These are phyloP conservation scores for Lactifluus subvellereus DNA, from an alignment of 768 basidiomycete genomes.

Conservation along the genomic window DNA sequence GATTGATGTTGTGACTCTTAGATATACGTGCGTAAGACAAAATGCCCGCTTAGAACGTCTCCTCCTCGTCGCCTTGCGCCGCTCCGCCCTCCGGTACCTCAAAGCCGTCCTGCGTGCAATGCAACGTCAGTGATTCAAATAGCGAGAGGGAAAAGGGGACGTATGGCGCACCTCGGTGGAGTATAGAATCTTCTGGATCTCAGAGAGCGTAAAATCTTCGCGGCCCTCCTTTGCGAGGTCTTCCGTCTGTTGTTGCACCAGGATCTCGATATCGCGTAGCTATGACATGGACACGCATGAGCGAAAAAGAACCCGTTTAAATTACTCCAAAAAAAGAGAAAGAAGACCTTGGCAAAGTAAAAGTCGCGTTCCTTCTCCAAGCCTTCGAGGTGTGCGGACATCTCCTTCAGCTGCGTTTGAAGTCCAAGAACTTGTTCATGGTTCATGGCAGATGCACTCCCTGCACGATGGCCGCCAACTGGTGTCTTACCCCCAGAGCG, in stretches of 20 bases:
- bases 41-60: slow-evolving; percentile 51
- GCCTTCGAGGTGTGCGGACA: slow-evolving; percentile 77
- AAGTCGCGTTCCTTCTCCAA: slow-evolving; percentile 98
- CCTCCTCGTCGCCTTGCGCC: slow-evolving; percentile 65
- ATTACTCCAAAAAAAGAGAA: not conserved
- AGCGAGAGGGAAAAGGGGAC: not conserved
- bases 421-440: slow-evolving; percentile 63
- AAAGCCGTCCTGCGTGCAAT: slow-evolving; percentile 69
- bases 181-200: slow-evolving; percentile 91
- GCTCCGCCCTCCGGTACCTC: slow-evolving; percentile 71
- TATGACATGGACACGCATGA: slow-evolving; percentile 31
- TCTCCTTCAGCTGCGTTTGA: slow-evolving; percentile 74
- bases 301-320: slow-evolving; percentile 4
- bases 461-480: slow-evolving; percentile 59
- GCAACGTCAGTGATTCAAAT: slow-evolving; percentile 12
- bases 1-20: slow-evolving; percentile 13
- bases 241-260: slow-evolving; percentile 78
- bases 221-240: slow-evolving; percentile 49
- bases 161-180: slow-evolving; percentile 73
- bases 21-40: slow-evolving; percentile 10
- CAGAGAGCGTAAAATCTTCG: slow-evolving; percentile 55
- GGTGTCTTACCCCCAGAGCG: slow-evolving; percentile 71
- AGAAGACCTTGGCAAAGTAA: slow-evolving; percentile 90
- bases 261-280: slow-evolving; percentile 94
- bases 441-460: slow-evolving; percentile 48